Evolutionary conservation across 345 rosid genomes (phyloP).

Genomic region (Moringa oleifera): DNA sequence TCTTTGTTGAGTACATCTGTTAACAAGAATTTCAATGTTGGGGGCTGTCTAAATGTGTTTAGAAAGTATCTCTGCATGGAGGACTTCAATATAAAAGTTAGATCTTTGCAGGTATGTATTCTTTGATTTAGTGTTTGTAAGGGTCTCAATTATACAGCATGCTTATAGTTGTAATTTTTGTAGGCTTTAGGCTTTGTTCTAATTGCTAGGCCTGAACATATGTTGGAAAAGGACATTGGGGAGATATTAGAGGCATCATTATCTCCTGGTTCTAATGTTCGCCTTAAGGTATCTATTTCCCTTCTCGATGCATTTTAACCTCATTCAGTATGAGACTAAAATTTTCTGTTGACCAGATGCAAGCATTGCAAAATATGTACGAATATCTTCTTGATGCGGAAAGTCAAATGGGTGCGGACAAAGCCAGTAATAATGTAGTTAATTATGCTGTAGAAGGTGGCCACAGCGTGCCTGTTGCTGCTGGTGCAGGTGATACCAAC

Average conservation of each 20-base stretch:
- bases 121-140: neutral
- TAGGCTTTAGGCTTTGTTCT: slow-evolving; percentile 95
- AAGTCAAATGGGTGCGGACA: slow-evolving; percentile 79
- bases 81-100: slow-evolving; percentile 73
- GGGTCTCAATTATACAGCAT: neutral
- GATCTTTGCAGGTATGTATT: slow-evolving; percentile 84
- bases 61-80: slow-evolving; percentile 73
- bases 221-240: slow-evolving; percentile 94
- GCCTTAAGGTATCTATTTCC: slow-evolving; percentile 62
- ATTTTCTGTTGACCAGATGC: slow-evolving; percentile 59
- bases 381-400: slow-evolving; percentile 98
- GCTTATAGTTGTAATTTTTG: slow-evolving; percentile 23
- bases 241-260: slow-evolving; percentile 74
- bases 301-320: slow-evolving; percentile 2
- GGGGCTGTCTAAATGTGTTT: slow-evolving; percentile 58
- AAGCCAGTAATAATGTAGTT: slow-evolving; percentile 33
- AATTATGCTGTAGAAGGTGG: slow-evolving; percentile 45
- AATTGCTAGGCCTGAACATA: slow-evolving; percentile 91
- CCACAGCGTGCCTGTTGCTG: slow-evolving; percentile 86
- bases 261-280: slow-evolving; percentile 59
- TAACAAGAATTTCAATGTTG: slow-evolving; percentile 49
- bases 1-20: slow-evolving; percentile 50
- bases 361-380: slow-evolving; percentile 82
- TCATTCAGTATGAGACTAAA: slow-evolving; percentile 16
- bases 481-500: slow-evolving; percentile 99